Conservation (phyloP, 345 rosid genomes). For the Salix arbutifolia region DNA sequence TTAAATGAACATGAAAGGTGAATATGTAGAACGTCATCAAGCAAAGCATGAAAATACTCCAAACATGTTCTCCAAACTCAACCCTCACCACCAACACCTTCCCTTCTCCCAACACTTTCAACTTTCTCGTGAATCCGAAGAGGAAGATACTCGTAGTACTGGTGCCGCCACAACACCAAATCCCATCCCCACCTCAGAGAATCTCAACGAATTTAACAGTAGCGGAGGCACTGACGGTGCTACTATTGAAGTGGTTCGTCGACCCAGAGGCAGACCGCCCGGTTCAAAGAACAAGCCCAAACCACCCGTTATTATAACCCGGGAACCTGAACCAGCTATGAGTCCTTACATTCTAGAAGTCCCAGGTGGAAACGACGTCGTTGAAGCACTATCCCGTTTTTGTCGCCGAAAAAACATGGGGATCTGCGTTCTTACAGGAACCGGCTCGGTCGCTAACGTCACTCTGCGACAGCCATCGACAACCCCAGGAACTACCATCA, state of each 20-base stretch:
- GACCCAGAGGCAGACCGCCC: constrained; percentile 85
- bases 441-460: constrained; percentile 84
- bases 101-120: constrained; percentile 50
- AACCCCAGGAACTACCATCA: constrained; percentile 65
- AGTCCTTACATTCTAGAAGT: constrained; percentile 88
- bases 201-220: constrained; percentile 10
- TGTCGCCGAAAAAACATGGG: constrained; percentile 61
- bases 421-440: constrained; percentile 64
- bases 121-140: constrained; percentile 37
- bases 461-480: constrained; percentile 84
- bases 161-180: constrained; percentile 4
- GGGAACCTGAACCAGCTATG: constrained; percentile 66
- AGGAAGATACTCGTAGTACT: constrained; percentile 21
- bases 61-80: constrained; percentile 58
- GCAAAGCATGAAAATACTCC: constrained; percentile 21
- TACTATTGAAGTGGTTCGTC: constrained; percentile 66
- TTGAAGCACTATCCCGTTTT: constrained; percentile 54
- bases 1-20: constrained; percentile 57
- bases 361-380: constrained; percentile 67
- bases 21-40: constrained; percentile 33
- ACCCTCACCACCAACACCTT: constrained; percentile 28
- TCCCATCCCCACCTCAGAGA: not conserved
- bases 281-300: constrained; percentile 88
- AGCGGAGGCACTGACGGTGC: constrained; percentile 45
- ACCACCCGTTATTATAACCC: constrained; percentile 60